phyloP scores from a whole-genome alignment of 164 flowering plant species.

The Santalum album region DNA sequence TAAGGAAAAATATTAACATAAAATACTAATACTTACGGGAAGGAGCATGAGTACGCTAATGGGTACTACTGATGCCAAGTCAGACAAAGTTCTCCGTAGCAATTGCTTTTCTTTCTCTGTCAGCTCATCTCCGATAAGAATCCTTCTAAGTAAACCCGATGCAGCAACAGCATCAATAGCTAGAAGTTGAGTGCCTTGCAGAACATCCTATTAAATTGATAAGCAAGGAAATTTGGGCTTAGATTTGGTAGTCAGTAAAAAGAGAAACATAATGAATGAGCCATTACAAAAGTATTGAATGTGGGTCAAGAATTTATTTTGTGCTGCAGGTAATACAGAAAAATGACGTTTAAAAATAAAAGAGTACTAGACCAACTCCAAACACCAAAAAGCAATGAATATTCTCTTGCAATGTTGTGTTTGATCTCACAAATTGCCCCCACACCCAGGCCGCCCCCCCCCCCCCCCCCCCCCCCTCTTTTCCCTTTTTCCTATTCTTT shows the following conservation, averaged over 20 bases:
- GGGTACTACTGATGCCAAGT: slow-evolving; percentile 92
- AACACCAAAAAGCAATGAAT: no score
- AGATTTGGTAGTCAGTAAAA: slow-evolving; percentile 1
- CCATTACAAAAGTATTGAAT: no score
- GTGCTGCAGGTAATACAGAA: no score
- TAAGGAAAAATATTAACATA: no score
- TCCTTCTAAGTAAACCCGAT: slow-evolving; percentile 55
- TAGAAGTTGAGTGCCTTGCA: slow-evolving; percentile 94
- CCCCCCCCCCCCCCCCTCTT: no score
- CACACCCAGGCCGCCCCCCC: no score
- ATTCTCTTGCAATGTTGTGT: no score
- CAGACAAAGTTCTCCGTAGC: slow-evolving; percentile 73
- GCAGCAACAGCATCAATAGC: slow-evolving; percentile 93
- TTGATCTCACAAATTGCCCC: no score
- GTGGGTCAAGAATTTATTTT: no score
- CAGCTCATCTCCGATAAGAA: slow-evolving; percentile 74
- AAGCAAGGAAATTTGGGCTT: slow-evolving; percentile 4
- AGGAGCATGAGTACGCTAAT: slow-evolving; percentile 97
- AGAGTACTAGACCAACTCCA: no score
- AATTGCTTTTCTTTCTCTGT: slow-evolving; percentile 83
- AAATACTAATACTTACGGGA: slow-evolving; percentile 56
- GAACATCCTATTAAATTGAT: slow-evolving; percentile 66
- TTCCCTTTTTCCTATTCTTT: no score
- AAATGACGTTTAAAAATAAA: no score
- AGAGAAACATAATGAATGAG: neutral